These are phyloP conservation scores for Prunus dulcis DNA, from an alignment of 306 rosid genomes.

Conservation along the genomic window DNA sequence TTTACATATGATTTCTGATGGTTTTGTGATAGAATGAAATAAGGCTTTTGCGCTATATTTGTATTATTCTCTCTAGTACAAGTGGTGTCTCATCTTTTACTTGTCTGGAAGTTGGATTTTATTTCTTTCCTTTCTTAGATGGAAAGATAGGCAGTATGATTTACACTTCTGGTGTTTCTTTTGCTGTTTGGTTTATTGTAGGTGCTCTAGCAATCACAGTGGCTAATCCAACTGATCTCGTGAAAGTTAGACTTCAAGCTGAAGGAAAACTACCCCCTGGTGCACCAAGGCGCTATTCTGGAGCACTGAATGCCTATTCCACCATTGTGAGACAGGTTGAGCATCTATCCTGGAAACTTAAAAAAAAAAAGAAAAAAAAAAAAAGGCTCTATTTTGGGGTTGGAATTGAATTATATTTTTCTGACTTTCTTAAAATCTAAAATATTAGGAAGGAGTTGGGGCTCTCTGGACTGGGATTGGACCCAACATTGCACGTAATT, in stretches of 20 bases:
- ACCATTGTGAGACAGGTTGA: conserved; percentile 83
- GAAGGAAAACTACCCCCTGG: conserved; percentile 91
- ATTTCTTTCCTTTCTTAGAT: neutral
- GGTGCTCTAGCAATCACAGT: conserved; percentile 81
- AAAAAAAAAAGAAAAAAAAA: neutral
- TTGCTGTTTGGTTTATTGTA: conserved; percentile 14
- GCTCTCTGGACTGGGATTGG: conserved; percentile 99
- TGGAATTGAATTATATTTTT: conserved; percentile 10
- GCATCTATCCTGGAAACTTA: conserved; percentile 8
- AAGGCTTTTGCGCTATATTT: neutral
- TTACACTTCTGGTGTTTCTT: neutral
- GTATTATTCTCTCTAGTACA: neutral
- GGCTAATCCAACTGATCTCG: conserved; percentile 98
- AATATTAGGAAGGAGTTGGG: conserved; percentile 69
- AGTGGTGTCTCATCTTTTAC: neutral
- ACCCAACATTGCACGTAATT: conserved; percentile 92
- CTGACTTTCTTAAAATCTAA: conserved; percentile 1
- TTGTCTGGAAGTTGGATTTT: neutral
- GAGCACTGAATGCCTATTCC: conserved; percentile 91
- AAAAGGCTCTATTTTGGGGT: neutral
- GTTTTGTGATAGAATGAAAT: neutral
- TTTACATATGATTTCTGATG: conserved; percentile 6
- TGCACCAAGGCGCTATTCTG: conserved; percentile 86
- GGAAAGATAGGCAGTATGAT: neutral
- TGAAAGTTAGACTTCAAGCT: conserved; percentile 93